These are phyloP conservation scores for Hypoxylon fuscum DNA, from an alignment of 495 filamentous ascomycete species.

Conservation along the genomic window DNA sequence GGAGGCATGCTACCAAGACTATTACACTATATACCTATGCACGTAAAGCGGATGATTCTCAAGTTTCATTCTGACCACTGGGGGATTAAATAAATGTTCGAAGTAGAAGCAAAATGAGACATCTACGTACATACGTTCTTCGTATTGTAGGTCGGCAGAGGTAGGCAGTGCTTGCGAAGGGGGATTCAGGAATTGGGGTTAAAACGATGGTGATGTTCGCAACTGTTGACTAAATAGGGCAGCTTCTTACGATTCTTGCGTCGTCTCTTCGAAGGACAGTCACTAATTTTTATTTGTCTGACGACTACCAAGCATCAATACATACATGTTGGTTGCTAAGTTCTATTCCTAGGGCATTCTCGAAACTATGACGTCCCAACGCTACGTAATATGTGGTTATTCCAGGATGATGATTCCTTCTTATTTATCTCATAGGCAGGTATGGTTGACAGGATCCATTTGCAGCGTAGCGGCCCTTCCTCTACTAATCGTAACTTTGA, in stretches of 20 bases:
- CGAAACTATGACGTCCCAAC: background rate
- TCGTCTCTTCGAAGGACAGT: background rate
- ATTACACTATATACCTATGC: background rate
- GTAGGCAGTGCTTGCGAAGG: slow-evolving; percentile 12
- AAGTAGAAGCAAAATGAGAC: background rate
- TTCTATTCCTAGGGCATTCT: background rate
- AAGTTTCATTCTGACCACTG: background rate
- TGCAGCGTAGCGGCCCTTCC: slow-evolving; percentile 1
- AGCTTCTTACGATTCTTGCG: background rate
- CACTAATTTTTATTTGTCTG: background rate
- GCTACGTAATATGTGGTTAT: background rate
- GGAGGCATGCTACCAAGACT: background rate
- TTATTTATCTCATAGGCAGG: background rate
- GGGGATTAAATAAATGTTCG: slow-evolving; percentile 19
- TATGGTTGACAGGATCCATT: slow-evolving; percentile 17
- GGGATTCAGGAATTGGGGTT: slow-evolving; percentile 31
- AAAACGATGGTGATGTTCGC: slow-evolving; percentile 31
- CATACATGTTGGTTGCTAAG: slow-evolving; percentile 9
- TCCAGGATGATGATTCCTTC: background rate
- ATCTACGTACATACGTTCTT: background rate
- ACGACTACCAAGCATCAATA: background rate
- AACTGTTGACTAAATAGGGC: slow-evolving; percentile 14
- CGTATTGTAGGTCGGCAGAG: slow-evolving; percentile 2
- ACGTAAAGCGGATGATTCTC: slow-evolving; percentile 10
- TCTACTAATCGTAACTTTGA: background rate